These are phyloP conservation scores for Penicillium antarcticum DNA, from an alignment of 495 filamentous ascomycete species.

Conservation along the genomic window DNA sequence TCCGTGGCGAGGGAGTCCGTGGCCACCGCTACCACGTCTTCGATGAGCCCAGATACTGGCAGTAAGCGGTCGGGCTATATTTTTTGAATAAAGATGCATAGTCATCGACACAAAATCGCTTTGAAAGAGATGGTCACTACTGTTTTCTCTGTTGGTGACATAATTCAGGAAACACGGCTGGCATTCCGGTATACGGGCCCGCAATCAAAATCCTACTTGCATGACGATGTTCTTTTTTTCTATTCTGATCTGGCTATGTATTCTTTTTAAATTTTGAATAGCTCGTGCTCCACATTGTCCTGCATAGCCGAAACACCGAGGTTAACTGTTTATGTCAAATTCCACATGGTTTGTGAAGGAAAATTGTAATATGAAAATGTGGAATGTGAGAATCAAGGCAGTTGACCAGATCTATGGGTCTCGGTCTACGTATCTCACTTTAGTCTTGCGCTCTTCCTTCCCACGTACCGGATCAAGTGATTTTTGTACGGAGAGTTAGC, in stretches of 20 bases:
- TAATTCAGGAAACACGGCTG: neutral
- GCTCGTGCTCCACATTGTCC: neutral
- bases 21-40: conserved; percentile 97
- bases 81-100: neutral
- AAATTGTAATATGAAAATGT: too few species aligned
- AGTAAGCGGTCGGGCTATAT: conserved; percentile 17
- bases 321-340: too few species aligned
- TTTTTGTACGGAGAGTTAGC: too few species aligned
- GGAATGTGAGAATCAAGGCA: too few species aligned
- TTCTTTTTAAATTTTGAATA: neutral
- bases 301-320: neutral
- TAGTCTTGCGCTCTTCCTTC: too few species aligned
- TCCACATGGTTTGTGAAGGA: too few species aligned
- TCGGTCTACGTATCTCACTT: too few species aligned
- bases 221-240: conserved; percentile 3
- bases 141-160: conserved; percentile 6
- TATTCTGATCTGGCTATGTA: neutral
- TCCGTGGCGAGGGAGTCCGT: conserved; percentile 80
- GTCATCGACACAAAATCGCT: neutral
- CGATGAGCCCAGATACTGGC: conserved; percentile 79
- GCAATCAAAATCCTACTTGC: neutral
- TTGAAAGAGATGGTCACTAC: neutral
- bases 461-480: too few species aligned
- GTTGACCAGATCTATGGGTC: too few species aligned
- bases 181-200: conserved; percentile 3